Evolutionary conservation across 257 asterid species (phyloP).

Genomic region (Plectranthus barbatus): DNA sequence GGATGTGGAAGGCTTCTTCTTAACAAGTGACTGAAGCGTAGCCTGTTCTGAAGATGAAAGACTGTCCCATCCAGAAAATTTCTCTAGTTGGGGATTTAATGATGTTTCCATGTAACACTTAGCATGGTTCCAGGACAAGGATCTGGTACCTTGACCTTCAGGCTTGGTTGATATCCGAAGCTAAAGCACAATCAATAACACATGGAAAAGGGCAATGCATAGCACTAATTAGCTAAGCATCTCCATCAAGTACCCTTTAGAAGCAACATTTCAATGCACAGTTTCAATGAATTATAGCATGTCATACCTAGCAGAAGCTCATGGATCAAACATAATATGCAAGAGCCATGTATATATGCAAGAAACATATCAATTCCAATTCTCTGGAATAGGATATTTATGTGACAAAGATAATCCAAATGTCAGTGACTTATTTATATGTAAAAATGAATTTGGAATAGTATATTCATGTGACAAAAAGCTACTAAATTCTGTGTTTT

Average conservation of each 20-base stretch:
- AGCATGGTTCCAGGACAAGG: constrained; percentile 87
- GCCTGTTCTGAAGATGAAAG: constrained; percentile 55
- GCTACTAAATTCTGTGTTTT: background rate
- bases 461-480: background rate
- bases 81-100: constrained; percentile 42
- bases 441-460: background rate
- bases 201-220: background rate
- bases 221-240: constrained; percentile 4
- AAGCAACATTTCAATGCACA: background rate
- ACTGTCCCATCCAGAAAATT: constrained; percentile 63
- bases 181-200: constrained; percentile 24
- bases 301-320: background rate
- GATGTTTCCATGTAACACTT: constrained; percentile 67
- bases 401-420: too few relatives aligned
- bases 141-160: constrained; percentile 64
- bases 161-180: constrained; percentile 80
- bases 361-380: background rate
- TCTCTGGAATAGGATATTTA: background rate
- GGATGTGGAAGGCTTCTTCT: constrained; percentile 35
- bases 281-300: background rate
- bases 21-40: constrained; percentile 41
- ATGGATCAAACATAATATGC: background rate
- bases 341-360: background rate
- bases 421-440: background rate
- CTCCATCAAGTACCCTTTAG: background rate